Evolutionary conservation across 805 yeast genomes (phyloP), one percentile per base, ranked within the genome.

Genomic region (Sugiyamaella boreocaroliniensis): DNA sequence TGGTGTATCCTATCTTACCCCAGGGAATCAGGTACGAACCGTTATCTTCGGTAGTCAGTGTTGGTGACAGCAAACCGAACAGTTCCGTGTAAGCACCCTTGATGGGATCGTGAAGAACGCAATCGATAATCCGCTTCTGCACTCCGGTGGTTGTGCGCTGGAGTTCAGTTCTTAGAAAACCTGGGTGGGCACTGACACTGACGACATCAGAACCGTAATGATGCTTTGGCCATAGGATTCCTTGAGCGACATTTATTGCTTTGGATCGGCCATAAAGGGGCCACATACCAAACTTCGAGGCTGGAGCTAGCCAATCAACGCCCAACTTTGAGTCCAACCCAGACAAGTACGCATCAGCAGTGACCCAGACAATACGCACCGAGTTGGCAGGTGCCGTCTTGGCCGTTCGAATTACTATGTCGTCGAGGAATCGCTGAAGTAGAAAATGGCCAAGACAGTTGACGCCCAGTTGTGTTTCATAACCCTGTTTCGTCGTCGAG

Each of bases 401-500:
- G 1, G 71, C 67, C 1, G 76, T 63, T 16, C 65, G 58, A 26
- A 68, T 52, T 19, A 78, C 51, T 2, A 74, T 54, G 7, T 76
- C 76, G 19, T 64, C 67, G 45, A 76, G 59, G 22, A 65, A 60
- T 50, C 68, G 68, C 52, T 75, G 72, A 16, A 79, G 61, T n/a
- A 76, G 60, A 49, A 69, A 74, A 29, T 77, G 76, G 1, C 76
- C 82, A n/a, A 79, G 56, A 20, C 61, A 69, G 60, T 78, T 79
- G 18, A 74, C 72, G 9, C 79, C 82, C 44, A 76, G 63, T 51
- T 75, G 78, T 40, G 67, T 50, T 47, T 79, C 82, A 52, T 68
- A 71, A 7, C 78, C 79, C 62, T 79, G 79, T 11, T 61, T 56
- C 2, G 80, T 71, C 20, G 51, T 42, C 14, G 50, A 50, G 16